These are phyloP conservation scores for Pseudogymnoascus sp. DNA, from an alignment of 2,329 filamentous ascomycete genomes.

Conservation along the genomic window DNA sequence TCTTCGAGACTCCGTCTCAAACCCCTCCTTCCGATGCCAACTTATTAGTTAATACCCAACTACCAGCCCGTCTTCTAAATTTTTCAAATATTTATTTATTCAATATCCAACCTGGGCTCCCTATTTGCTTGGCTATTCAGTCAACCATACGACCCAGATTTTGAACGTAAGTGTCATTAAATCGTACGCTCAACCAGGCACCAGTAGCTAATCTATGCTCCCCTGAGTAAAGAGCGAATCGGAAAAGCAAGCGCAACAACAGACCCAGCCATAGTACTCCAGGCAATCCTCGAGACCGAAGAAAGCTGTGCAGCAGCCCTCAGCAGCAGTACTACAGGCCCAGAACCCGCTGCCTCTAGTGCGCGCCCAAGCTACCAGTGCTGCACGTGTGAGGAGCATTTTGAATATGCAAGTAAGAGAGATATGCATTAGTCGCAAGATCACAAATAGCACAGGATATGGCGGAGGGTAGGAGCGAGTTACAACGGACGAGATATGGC, in stretches of 20 bases:
- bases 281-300: background rate
- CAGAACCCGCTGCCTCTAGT: background rate
- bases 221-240: background rate
- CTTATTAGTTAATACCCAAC: background rate
- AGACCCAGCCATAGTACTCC: background rate
- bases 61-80: background rate
- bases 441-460: background rate
- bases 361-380: background rate
- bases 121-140: background rate
- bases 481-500: background rate
- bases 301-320: background rate
- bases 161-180: background rate
- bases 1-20: background rate
- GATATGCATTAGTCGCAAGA: background rate
- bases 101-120: background rate
- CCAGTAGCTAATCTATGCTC: background rate
- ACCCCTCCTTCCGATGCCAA: background rate
- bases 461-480: background rate
- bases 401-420: background rate
- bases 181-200: background rate
- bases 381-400: background rate
- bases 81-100: background rate
- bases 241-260: background rate
- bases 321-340: background rate
- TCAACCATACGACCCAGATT: background rate